Evolutionary conservation across 2,329 filamentous ascomycete genomes (phyloP).

Genomic region (Stromatinia cepivora): DNA sequence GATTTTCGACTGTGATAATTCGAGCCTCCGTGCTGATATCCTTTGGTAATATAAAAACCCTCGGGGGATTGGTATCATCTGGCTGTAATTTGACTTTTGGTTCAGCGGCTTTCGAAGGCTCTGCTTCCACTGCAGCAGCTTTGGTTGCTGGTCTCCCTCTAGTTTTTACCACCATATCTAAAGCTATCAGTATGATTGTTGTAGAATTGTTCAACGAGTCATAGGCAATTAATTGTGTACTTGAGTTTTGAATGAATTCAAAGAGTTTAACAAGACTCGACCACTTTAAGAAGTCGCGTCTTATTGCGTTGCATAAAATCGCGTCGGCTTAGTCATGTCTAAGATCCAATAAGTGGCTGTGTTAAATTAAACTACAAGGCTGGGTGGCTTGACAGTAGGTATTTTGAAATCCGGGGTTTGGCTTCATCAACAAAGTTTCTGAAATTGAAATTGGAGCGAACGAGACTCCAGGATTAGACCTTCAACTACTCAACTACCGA

Average conservation of each 20-base stretch:
- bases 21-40: constrained; percentile 54
- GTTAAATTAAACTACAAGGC: constrained; percentile 11
- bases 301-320: background rate
- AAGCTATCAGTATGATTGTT: background rate
- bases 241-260: background rate
- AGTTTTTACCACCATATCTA: constrained; percentile 35
- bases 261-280: background rate
- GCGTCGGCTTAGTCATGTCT: constrained; percentile 10
- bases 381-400: constrained; percentile 2
- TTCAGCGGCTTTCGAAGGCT: constrained; percentile 34
- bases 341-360: background rate
- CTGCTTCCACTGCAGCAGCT: constrained; percentile 23
- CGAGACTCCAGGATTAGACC: background rate
- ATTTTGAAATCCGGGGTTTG: constrained; percentile 17
- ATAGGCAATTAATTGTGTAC: background rate
- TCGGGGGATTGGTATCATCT: constrained; percentile 47
- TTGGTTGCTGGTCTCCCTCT: constrained; percentile 36
- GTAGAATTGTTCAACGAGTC: background rate
- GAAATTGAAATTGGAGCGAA: constrained; percentile 3
- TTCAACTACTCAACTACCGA: background rate
- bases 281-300: constrained; percentile 17
- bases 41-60: constrained; percentile 62
- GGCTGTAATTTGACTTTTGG: constrained; percentile 38
- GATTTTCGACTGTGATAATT: constrained; percentile 61
- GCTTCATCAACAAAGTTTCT: constrained; percentile 7